Base-by-base conservation (phyloP, 305 asterid genomes). In the Fraxinus sp. region DNA sequence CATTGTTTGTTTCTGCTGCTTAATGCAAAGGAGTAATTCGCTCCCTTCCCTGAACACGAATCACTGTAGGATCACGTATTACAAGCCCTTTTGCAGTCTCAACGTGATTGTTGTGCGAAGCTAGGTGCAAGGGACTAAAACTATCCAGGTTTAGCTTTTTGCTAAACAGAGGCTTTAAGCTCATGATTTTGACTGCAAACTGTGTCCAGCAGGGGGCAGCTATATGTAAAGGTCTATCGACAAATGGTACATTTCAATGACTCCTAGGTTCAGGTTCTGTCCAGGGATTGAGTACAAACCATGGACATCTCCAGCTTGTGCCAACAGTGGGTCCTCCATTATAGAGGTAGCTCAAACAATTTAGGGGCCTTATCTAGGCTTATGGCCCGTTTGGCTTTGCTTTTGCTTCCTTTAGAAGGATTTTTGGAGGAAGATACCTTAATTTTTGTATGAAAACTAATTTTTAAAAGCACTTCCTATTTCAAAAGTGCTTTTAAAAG, bases 81-180 rank as follows among this genome's bases (percentile, higher is more conserved):
- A 33, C 75, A 0, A 85, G 84, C 22, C 85, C 64, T 1, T 62
- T 18, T 3, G 73, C 87, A 3, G 87, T 81, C 18, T 37, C 32
- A 1, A n/a, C 43, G 0, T 32, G 18, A 13, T 49, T 11, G 0
- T n/a, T 32, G 18, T 2, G 22, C 2, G 80, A 28, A 20, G 87
- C 90, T 1, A 81, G 8, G 71, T 83, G 85, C 20, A 87, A 84
- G 2, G 90, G 90, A 85, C 81, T 83, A 33, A 74, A 55, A 7
- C 90, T 86, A 1, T 18, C 16, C 16, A 64, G 80, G 80, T 87
- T 82, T 24, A 85, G 79, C 16, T 79, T 85, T 74, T 1, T 55
- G 43, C 80, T 86, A 7, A 85, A 39, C 1, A 82, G 81, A 2
- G 86, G 88, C 80, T 55, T 64, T 64, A 85, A 39, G 8, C 52